phyloP scores from a whole-genome alignment of 1,139 yeast species.

The Candida pseudoviswanathii region DNA sequence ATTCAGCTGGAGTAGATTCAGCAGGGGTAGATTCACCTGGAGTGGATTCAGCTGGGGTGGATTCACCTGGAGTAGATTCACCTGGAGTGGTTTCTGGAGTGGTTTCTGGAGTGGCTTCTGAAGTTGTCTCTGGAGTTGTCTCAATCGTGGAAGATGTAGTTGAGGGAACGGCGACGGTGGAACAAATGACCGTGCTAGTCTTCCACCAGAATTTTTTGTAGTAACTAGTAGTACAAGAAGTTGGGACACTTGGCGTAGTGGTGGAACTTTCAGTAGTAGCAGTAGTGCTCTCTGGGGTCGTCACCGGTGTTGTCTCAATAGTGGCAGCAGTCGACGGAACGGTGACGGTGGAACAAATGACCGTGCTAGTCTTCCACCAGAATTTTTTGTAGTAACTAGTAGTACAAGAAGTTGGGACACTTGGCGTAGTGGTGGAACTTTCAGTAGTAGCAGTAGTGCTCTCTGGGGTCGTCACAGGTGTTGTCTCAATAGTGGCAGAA shows the following conservation, averaged over 20 bases:
- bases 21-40: neutral
- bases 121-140: neutral
- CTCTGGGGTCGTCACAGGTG: neutral
- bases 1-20: neutral
- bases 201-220: too few species aligned
- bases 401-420: slow-evolving; percentile 1
- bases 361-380: neutral
- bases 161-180: neutral
- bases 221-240: too few species aligned
- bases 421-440: neutral
- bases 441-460: neutral
- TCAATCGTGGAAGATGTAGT: neutral
- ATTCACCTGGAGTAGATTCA: neutral
- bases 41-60: neutral
- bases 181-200: neutral
- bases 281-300: neutral
- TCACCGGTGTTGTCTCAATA: slow-evolving; percentile 12
- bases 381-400: neutral
- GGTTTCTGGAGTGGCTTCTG: neutral
- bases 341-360: neutral
- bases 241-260: too few species aligned
- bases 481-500: slow-evolving; percentile 13
- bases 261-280: too few species aligned
- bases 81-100: neutral
- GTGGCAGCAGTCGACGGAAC: slow-evolving; percentile 1